Conservation (phyloP, 306 rosid genomes). For the Amphicarpaea edgeworthii region DNA sequence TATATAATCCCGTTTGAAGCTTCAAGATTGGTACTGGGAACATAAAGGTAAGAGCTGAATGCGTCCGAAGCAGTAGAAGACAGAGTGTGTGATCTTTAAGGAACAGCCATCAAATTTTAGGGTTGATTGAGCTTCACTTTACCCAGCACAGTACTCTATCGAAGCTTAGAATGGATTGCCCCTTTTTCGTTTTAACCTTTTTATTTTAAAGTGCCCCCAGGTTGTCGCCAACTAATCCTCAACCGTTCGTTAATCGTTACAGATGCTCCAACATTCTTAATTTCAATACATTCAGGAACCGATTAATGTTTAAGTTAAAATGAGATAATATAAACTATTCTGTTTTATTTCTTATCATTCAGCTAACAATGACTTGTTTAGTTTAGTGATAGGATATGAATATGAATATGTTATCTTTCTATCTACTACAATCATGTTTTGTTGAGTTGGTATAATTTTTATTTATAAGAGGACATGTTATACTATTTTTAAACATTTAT, state of each 20-base stretch:
- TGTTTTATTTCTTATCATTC: neutral
- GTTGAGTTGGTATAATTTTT: neutral
- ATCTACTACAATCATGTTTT: neutral
- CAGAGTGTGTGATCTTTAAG: constrained; percentile 42
- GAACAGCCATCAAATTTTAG: constrained; percentile 40
- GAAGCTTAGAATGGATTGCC: no score
- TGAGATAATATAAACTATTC: neutral
- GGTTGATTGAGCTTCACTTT: constrained; percentile 35
- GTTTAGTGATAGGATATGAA: neutral
- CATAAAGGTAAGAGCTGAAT: constrained; percentile 1
- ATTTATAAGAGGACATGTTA: neutral
- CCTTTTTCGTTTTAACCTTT: constrained; percentile 1
- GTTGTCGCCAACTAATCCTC: constrained; percentile 20
- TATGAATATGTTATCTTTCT: neutral
- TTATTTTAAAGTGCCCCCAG: constrained; percentile 34
- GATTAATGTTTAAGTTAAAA: neutral
- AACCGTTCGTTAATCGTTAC: neutral
- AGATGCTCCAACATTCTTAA: neutral
- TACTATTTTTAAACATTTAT: neutral
- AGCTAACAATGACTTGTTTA: neutral
- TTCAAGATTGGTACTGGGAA: neutral
- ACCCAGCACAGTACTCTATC: constrained; percentile 31
- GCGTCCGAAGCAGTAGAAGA: neutral
- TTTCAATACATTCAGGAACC: neutral
- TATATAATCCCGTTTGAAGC: neutral